phyloP scores from a whole-genome alignment of 1,139 yeast genomes.

The Debaryomyces subglobosus region DNA sequence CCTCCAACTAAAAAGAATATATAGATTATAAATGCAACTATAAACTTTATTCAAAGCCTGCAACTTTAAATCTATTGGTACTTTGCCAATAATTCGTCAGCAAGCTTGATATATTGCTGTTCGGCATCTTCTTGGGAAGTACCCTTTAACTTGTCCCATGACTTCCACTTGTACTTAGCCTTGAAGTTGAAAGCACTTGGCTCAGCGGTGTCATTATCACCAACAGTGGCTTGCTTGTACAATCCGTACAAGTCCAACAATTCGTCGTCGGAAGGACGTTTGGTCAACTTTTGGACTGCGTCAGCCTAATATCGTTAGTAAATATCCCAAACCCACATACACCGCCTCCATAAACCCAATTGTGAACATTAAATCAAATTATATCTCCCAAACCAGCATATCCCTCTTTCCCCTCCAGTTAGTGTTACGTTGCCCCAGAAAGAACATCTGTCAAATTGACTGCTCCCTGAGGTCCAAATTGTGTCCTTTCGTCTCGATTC shows the following conservation, averaged over 20 bases:
- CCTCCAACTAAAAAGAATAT: slow-evolving; percentile 3
- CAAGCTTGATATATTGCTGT: slow-evolving; percentile 75
- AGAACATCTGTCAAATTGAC: neutral
- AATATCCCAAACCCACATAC: neutral
- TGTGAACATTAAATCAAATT: neutral
- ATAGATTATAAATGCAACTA: slow-evolving; percentile 7
- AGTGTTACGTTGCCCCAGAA: neutral
- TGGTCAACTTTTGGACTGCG: slow-evolving; percentile 72
- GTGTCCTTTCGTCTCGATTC: neutral
- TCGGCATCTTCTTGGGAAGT: slow-evolving; percentile 90
- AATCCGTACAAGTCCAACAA: slow-evolving; percentile 82
- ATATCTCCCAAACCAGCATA: neutral
- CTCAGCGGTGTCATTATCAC: slow-evolving; percentile 84
- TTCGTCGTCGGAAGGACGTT: slow-evolving; percentile 86
- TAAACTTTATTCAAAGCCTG: neutral
- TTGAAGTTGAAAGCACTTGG: slow-evolving; percentile 90
- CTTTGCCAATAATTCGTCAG: slow-evolving; percentile 63
- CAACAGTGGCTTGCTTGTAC: slow-evolving; percentile 95
- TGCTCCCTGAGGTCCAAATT: neutral
- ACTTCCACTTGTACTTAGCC: slow-evolving; percentile 97
- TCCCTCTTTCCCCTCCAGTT: neutral
- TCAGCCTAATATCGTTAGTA: slow-evolving; percentile 58
- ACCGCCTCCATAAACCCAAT: neutral
- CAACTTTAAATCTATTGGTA: slow-evolving; percentile 26
- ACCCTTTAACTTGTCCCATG: slow-evolving; percentile 92